phyloP scores from a whole-genome alignment of 768 basidiomycete genomes.

The Lenzites betulinus region DNA sequence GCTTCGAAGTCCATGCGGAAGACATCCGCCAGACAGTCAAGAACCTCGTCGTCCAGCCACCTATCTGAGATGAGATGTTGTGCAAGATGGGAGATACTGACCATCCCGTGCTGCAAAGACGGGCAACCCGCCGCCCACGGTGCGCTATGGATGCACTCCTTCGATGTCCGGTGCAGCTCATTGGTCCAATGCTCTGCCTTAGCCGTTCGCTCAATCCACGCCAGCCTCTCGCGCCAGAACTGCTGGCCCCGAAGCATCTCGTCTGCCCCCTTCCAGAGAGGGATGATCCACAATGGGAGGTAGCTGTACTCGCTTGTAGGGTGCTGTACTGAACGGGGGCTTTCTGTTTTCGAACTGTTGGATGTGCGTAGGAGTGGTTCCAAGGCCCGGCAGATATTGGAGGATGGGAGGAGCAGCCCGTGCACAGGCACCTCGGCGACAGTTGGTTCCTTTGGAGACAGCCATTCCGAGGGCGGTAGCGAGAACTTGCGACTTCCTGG shows the following conservation, averaged over 20 bases:
- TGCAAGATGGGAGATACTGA: not conserved
- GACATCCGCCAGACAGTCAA: not conserved
- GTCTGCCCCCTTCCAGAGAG: not conserved
- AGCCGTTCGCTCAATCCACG: not conserved
- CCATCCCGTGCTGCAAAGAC: not conserved
- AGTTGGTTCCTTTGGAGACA: not conserved
- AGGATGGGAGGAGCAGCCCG: not conserved
- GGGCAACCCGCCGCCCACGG: not conserved
- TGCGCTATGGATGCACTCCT: not conserved
- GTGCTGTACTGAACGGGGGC: not conserved
- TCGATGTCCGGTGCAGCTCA: too few relatives aligned
- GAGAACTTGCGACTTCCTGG: constrained; percentile 3
- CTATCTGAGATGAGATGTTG: not conserved
- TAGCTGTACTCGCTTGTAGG: not conserved
- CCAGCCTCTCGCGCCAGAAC: not conserved
- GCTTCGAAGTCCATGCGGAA: not conserved
- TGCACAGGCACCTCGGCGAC: not conserved
- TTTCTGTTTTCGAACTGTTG: too few relatives aligned
- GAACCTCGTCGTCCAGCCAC: constrained; percentile 1
- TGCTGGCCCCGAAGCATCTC: not conserved
- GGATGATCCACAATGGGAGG: constrained; percentile 2
- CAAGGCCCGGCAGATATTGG: not conserved
- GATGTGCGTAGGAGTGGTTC: too few relatives aligned
- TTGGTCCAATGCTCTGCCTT: not conserved
- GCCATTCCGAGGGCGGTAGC: not conserved